Evolutionary conservation across 1,284 basidiomycete genomes (phyloP), one percentile per base, ranked within the genome.

Genomic region (Microbotryum saponariae): DNA sequence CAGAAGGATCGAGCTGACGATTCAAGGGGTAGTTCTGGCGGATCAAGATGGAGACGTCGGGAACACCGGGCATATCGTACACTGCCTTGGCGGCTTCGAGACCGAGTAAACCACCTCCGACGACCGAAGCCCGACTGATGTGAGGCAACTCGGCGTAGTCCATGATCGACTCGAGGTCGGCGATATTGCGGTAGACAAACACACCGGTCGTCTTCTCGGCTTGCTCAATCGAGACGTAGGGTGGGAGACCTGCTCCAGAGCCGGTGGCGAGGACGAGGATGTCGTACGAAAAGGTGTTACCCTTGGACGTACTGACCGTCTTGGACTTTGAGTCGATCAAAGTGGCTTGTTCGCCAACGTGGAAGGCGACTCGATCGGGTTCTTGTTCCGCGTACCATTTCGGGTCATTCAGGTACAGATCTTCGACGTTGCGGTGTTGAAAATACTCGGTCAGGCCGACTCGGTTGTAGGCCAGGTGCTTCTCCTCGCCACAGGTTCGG

Each of bases 71-170:
- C 63, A 86, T 77, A 73, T 88, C 85, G 67, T 84, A 82, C 6
- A 84, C 79, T 0, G 86, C 86, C 70, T 87, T 87, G 16, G 85
- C 86, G 0, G 86, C 86, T 75, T 88, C 86, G 29, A 88, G 78
- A 18, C 86, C 86, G 18, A 88, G 79, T 1, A 88, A 74, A 42
- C 86, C 86, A 21, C 85, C 86, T n/a, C 86, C 86, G 20, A 88
- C 79, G 4, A 88, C 81, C 5, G 81, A 78, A 0, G 82, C 84
- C 61, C 77, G 69, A 42, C 76, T 79, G 29, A 83, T 76, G 6
- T 75, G 72, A 6, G 76, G 75, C 51, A 74, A 70, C 51, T 81
- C 77, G 14, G 82, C 79, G 71, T 83, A 86, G n/a, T 74, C 70
- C 49, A 86, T 79, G 61, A 87, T 83, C 6, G 74, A 76, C 60